Conservation (phyloP, 139 green algal species). For the Tetraselmis striata region DNA sequence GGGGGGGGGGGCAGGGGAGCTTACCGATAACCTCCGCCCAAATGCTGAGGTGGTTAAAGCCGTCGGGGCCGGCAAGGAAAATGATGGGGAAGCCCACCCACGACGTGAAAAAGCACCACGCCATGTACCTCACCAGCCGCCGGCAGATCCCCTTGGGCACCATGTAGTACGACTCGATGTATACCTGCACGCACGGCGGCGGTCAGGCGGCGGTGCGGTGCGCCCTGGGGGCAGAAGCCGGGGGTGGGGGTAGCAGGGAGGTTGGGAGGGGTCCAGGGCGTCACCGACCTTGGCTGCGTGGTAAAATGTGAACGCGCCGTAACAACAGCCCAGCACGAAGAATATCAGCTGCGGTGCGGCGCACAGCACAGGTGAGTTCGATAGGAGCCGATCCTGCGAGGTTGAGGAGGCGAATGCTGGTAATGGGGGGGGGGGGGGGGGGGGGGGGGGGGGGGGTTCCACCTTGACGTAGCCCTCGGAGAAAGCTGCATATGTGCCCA, state of each 20-base stretch:
- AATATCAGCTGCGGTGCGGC: slow-evolving; percentile 27
- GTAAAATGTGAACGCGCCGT: slow-evolving; percentile 47
- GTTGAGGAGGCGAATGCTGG: no score
- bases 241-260: no score
- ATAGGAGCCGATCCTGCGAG: no score
- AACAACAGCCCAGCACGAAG: slow-evolving; percentile 36
- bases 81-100: slow-evolving; percentile 43
- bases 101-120: slow-evolving; percentile 37
- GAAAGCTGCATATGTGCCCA: not conserved
- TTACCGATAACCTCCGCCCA: not conserved
- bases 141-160: slow-evolving; percentile 49
- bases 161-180: slow-evolving; percentile 48
- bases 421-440: no score
- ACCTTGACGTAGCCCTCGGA: not conserved
- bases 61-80: slow-evolving; percentile 24
- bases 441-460: no score
- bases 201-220: no score
- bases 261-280: not conserved
- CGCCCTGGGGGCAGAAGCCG: no score
- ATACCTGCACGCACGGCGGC: slow-evolving; percentile 22
- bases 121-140: slow-evolving; percentile 33
- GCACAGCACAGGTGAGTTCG: not conserved
- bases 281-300: slow-evolving; percentile 19
- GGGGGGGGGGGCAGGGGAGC: no score
- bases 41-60: not conserved